Percentiles rank a stretch among this genome's conserved stretches.
Evolutionary conservation across 352 stramenopile genomes (phyloP).

Genomic region (Globisporangium spinosum): DNA sequence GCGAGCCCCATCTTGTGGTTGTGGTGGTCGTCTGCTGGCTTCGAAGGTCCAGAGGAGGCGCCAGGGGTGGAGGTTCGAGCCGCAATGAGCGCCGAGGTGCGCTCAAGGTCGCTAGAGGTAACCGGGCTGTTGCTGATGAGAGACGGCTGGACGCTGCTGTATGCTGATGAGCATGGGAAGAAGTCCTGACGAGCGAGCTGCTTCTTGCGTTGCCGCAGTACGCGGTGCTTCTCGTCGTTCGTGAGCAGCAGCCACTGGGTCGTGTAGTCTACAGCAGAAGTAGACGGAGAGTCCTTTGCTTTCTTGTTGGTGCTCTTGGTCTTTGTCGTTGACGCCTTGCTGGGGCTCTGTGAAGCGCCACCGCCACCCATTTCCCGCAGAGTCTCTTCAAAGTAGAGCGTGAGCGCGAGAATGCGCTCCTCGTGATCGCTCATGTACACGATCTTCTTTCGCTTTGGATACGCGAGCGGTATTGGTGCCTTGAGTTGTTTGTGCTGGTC

Average conservation of each 20-base stretch:
- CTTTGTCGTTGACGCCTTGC: neutral
- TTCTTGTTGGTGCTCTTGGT: neutral
- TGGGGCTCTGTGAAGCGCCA: neutral
- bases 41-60: neutral
- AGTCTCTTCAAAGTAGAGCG: conserved; percentile 32
- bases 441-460: conserved; percentile 23
- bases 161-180: conserved; percentile 14
- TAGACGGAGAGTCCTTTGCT: neutral
- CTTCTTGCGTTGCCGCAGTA: conserved; percentile 17
- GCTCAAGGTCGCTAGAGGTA: neutral
- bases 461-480: neutral
- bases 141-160: neutral
- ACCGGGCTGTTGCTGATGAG: neutral
- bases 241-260: conserved; percentile 18
- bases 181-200: conserved; percentile 21
- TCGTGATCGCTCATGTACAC: conserved; percentile 45
- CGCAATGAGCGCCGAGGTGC: conserved; percentile 2
- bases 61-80: neutral
- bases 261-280: neutral
- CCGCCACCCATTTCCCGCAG: conserved; percentile 3
- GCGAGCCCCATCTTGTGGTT: conserved; percentile 18
- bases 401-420: conserved; percentile 33
- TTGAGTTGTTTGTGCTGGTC: neutral
- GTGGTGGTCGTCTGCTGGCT: neutral
- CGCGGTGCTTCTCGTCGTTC: conserved; percentile 12